Conservation (phyloP, 257 asterid species). For the Solanum chiquidenum region DNA sequence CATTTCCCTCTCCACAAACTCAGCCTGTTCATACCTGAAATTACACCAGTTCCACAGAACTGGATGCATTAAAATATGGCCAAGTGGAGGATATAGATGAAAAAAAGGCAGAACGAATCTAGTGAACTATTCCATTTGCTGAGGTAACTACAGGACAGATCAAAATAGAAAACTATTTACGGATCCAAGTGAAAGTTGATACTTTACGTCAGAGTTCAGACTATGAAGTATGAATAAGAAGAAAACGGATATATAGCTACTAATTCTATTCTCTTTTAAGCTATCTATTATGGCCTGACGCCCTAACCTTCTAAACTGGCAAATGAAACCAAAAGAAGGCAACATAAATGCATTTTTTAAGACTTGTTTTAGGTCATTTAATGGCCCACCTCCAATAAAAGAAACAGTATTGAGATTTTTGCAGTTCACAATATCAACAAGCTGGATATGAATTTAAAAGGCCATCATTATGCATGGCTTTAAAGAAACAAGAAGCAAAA, state of each 20-base stretch:
- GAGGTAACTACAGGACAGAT: neutral
- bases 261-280: neutral
- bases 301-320: neutral
- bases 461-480: neutral
- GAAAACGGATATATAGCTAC: neutral
- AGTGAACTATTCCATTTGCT: neutral
- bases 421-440: neutral
- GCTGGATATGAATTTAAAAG: neutral
- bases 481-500: neutral
- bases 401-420: neutral
- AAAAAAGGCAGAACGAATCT: neutral
- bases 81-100: neutral
- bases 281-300: neutral
- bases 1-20: constrained; percentile 63
- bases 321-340: neutral
- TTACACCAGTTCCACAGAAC: neutral
- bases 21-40: constrained; percentile 88
- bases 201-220: neutral
- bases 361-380: neutral
- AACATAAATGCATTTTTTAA: neutral
- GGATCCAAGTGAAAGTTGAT: neutral
- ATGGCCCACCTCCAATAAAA: neutral
- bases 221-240: neutral
- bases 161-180: neutral
- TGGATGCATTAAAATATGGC: neutral